Conservation (phyloP, 768 basidiomycete genomes). For the Leccinellum albellum region DNA sequence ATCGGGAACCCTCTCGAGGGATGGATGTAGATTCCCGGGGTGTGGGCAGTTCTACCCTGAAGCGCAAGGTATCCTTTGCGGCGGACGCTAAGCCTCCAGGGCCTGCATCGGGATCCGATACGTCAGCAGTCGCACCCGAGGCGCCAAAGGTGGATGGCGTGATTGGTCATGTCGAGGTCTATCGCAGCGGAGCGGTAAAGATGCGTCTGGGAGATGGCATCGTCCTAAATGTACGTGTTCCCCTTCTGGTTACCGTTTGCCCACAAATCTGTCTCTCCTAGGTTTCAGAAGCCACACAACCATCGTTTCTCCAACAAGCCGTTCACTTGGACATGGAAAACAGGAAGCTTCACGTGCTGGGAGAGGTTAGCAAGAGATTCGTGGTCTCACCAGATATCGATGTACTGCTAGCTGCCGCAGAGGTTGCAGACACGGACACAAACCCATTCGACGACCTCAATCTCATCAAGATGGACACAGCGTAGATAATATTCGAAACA, state of each 20-base stretch:
- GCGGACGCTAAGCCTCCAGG: constrained; percentile 53
- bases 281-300: constrained; percentile 80
- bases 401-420: constrained; percentile 63
- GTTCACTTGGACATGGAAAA: constrained; percentile 61
- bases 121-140: constrained; percentile 20
- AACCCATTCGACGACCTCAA: constrained; percentile 40
- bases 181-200: constrained; percentile 81
- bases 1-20: constrained; percentile 26
- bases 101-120: constrained; percentile 22
- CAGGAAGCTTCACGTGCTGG: constrained; percentile 67
- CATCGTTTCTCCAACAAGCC: constrained; percentile 87
- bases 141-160: constrained; percentile 56
- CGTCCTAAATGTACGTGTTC: constrained; percentile 62
- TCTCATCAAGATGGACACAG: constrained; percentile 53
- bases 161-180: constrained; percentile 82
- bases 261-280: constrained; percentile 26
- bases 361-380: constrained; percentile 85
- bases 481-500: not conserved
- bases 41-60: constrained; percentile 24
- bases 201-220: constrained; percentile 81
- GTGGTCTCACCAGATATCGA: constrained; percentile 83
- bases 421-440: constrained; percentile 40
- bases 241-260: not conserved
- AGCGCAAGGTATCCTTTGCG: constrained; percentile 60
- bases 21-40: constrained; percentile 33